phyloP scores from a whole-genome alignment of 2,329 filamentous ascomycete genomes.

The Fusarium phyllophilum region DNA sequence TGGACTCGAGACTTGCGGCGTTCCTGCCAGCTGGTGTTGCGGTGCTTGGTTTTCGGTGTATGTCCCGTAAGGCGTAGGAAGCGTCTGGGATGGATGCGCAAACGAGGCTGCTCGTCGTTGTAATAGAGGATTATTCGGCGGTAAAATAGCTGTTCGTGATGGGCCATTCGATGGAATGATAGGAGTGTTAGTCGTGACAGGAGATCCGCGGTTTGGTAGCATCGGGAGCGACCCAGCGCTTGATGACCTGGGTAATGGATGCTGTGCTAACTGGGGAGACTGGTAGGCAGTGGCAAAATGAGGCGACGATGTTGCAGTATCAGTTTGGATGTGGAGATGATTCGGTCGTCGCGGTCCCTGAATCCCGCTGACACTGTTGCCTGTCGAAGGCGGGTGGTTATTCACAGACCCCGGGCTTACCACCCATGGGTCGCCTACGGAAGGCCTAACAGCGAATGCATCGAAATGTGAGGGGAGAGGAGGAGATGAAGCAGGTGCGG shows the following conservation, averaged over 20 bases:
- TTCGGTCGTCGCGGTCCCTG: slow-evolving; percentile 11
- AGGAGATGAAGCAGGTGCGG: slow-evolving; percentile 3
- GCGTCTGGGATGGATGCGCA: slow-evolving; percentile 23
- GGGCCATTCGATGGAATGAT: slow-evolving; percentile 7
- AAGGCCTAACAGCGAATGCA: not conserved
- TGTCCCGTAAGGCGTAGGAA: slow-evolving; percentile 1
- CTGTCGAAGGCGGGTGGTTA: not conserved
- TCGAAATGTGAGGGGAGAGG: slow-evolving; percentile 14
- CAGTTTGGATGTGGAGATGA: slow-evolving; percentile 11
- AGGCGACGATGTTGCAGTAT: not conserved
- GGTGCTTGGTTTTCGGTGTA: not conserved
- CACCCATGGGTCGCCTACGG: slow-evolving; percentile 1
- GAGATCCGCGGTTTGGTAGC: slow-evolving; percentile 9
- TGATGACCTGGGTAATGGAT: slow-evolving; percentile 1
- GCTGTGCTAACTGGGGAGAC: slow-evolving; percentile 14
- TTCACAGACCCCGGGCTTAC: slow-evolving; percentile 11
- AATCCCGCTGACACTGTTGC: not conserved
- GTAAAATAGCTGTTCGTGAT: slow-evolving; percentile 1
- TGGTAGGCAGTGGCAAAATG: slow-evolving; percentile 3
- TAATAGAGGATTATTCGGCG: slow-evolving; percentile 5
- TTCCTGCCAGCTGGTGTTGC: slow-evolving; percentile 7
- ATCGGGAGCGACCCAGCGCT: slow-evolving; percentile 8
- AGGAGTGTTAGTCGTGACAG: not conserved
- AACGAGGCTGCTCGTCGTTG: slow-evolving; percentile 28
- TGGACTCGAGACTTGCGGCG: slow-evolving; percentile 4